Base-by-base conservation (phyloP, 495 filamentous ascomycete genomes). In the Penicillium flavigenum region DNA sequence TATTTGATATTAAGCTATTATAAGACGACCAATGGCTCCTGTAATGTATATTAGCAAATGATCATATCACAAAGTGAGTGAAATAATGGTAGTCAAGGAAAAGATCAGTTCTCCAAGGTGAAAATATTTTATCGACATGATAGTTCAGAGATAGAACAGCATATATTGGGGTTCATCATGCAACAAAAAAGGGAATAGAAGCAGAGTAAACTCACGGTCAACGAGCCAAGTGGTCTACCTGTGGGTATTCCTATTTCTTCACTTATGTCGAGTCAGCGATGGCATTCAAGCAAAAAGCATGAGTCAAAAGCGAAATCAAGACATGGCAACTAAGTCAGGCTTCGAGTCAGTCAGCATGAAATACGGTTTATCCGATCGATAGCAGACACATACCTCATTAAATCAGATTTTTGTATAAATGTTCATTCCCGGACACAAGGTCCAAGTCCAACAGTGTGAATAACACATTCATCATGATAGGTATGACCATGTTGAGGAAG, bases 361-460 rank as follows among this genome's bases (percentile, higher is more conserved):
- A 55, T 9, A 47, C 38, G 6, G 14, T 42, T n/a, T 19, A 26
- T 32, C 14, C 24, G 3, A 48, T n/a, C 41, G 5, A 9, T 22
- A 10, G 27, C 29, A 11, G 17, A 11, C 20, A 79, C 82, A 76
- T 79, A 92, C 88, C 89, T 93, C 89, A 94, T 94, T 95, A 95
- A 92, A 96, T 96, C 92, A 96, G 92, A 96, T 87, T 94, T 93
- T 90, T 86, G 79, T 84, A 75, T 83, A 78, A 71, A 82, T 82
- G 87, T 89, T 94, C 91, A 95, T 87, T 73, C 80, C 86, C 85
- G 66, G 75, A 79, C 73, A 75, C 72, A 73, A 54, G 64, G 64
- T 61, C 75, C 76, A 76, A 85, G 83, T 96, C 92, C 92, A 91
- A 96, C 89, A 96, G 92, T 96, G 92, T 96, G 92, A 96, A 96